Evolutionary conservation across 2,329 filamentous ascomycete genomes (phyloP), one percentile per base, ranked within the genome.

Genomic region (Chrysoporthe puriensis): DNA sequence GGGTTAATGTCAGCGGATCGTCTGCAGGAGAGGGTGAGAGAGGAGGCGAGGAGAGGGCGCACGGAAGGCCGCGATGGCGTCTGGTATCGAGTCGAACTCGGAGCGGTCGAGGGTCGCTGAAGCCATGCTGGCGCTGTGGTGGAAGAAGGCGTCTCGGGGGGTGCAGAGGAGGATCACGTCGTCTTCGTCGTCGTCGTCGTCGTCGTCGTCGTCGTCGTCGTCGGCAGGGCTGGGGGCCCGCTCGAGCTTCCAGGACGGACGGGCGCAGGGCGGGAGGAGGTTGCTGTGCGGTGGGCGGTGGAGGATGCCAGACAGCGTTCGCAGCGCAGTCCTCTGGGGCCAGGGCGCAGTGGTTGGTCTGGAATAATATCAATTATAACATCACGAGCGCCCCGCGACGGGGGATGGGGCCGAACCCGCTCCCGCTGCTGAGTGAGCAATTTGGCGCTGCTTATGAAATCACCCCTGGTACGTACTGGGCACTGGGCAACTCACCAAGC

Each of bases 41-140:
- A 61, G 16, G 58, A 50, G n/a, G 64, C 44, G 50, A 48, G 56
- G 50, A 34, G 48, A 48, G 21, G 61, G 78, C 87, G 70, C 82
- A 90, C 88, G 84, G 80, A 90, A 90, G 66, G 88, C 86, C 74
- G 85, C 80, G 72, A 90, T 85, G 68, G 86, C 82, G 72, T 90
- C 88, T 65, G 88, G 86, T 79, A 91, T 90, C 66, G 84, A 84
- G 80, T 90, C 85, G 79, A 90, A 90, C 76, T 85, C 80, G 72
- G 81, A 82, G 72, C 78, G 71, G 66, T 83, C 80, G 73, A 88
- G 85, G 72, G 79, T 80, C 44, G 81, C 76, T 65, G 82, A 80
- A 67, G 85, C 81, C 86, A 88, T 88, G 67, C 67, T 73, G 62
- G 63, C 9, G 43, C 43, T 40, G 8, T 16, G 6, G 6, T 26